Evolutionary conservation across 2,329 filamentous ascomycete genomes (phyloP), one percentile per base, ranked within the genome.

Genomic region (Pseudopithomyces chartarum): DNA sequence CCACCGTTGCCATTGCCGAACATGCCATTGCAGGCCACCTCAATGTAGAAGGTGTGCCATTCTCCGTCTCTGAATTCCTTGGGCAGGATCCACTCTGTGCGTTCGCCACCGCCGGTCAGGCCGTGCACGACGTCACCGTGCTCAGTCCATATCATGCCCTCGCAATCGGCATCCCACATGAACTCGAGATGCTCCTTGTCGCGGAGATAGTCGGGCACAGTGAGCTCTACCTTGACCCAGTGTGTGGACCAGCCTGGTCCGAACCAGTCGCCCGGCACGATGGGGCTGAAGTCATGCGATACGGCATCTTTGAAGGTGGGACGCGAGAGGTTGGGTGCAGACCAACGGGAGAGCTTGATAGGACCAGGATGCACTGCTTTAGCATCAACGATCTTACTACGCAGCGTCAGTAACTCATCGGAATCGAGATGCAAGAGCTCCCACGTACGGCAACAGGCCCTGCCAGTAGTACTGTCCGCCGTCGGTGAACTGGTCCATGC

Each of bases 11-110:
- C 90, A 74, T 97, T 97, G 66, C 95, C 95, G 78, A 98, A 98
- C 93, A 98, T 98, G 76, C 89, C 88, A 75, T 99, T 99, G 79
- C 95, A 98, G 19, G 95, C 95, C 91, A 98, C 97, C 79, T 99
- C 95, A 62, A 99, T 89, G 76, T 97, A 99, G 68, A 99, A 90
- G 17, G 84, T 87, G 74, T 98, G 93, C 68, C 92, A 86, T 73
- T 94, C 87, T 52, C 92, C 93, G 74, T 97, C 91, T 59, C 90
- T 85, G 79, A 90, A 97, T 15, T 82, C 81, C 49, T 91, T 82
- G 8, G 95, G 94, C 43, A 99, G 82, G 57, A 97, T 87, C 93
- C 94, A 99, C 77, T 98, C 92, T 15, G 88, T 84, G 52, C 95
- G 85, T 70, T 99, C 95, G 39, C 91, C 91, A 54, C 90, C 89